phyloP scores from a whole-genome alignment of 1,284 basidiomycete genomes.

The Cutaneotrichosporon sp. region DNA sequence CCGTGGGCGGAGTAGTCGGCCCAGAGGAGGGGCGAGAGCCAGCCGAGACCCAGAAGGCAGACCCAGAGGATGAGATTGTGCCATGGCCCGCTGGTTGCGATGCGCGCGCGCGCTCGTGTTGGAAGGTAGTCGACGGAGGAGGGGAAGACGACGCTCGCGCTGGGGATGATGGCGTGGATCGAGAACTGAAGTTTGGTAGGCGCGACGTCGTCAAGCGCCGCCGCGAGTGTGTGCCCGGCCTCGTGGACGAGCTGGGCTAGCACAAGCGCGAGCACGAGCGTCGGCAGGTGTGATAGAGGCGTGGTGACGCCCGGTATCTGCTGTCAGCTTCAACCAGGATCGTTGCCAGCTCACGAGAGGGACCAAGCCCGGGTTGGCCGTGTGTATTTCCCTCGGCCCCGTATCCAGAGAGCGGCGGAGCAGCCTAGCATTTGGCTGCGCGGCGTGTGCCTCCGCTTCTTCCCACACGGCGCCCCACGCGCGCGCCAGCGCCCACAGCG shows the following conservation, averaged over 20 bases:
- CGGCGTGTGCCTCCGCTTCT: constrained; percentile 35
- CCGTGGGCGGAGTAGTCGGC: constrained; percentile 29
- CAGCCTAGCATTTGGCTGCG: constrained; percentile 8
- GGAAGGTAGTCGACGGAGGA: constrained; percentile 35
- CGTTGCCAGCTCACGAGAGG: constrained; percentile 33
- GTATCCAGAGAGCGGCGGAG: not conserved
- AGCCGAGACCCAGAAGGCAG: constrained; percentile 11
- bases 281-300: constrained; percentile 46
- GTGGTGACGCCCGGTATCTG: constrained; percentile 52
- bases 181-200: constrained; percentile 37
- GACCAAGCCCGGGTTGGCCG: constrained; percentile 29
- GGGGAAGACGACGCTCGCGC: constrained; percentile 44
- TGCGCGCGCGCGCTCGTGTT: constrained; percentile 38
- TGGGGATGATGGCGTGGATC: constrained; percentile 40
- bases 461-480: constrained; percentile 40
- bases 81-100: constrained; percentile 47
- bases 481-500: constrained; percentile 30
- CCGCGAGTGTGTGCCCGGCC: constrained; percentile 46
- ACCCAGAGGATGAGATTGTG: constrained; percentile 46
- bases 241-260: constrained; percentile 51
- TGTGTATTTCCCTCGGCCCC: constrained; percentile 6
- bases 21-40: constrained; percentile 33
- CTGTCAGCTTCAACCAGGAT: not conserved
- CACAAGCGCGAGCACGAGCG: constrained; percentile 43
- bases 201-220: constrained; percentile 43